A percentile compares a stretch with the other conserved stretches of the same genome.
Evolutionary conservation across 768 basidiomycete genomes (phyloP).

Genomic region (Strobilomyces echinocephalus): DNA sequence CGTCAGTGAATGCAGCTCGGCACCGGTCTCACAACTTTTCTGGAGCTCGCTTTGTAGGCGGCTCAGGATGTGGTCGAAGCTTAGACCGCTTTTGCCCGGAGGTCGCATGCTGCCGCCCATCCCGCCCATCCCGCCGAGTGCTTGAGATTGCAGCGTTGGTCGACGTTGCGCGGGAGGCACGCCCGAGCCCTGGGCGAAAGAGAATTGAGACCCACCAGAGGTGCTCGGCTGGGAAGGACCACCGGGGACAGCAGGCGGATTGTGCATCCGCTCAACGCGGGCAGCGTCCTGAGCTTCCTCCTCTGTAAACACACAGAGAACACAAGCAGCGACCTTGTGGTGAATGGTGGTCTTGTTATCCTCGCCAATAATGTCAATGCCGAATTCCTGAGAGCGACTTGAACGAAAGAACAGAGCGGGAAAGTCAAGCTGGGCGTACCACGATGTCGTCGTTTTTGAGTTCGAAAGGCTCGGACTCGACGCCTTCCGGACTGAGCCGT

Average conservation of each 20-base stretch:
- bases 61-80: conserved; percentile 87
- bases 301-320: conserved; percentile 80
- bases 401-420: no score
- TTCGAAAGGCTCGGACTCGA: conserved; percentile 61
- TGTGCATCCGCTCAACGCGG: conserved; percentile 64
- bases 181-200: conserved; percentile 37
- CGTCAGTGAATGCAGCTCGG: conserved; percentile 74
- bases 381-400: no score
- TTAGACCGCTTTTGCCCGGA: conserved; percentile 80
- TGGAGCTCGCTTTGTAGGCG: conserved; percentile 90
- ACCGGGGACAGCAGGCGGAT: conserved; percentile 26
- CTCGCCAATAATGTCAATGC: conserved; percentile 85
- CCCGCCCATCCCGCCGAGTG: conserved; percentile 67
- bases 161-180: conserved; percentile 45
- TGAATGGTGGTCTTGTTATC: conserved; percentile 98
- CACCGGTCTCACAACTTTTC: conserved; percentile 90
- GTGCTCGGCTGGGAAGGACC: conserved; percentile 35
- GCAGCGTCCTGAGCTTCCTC: conserved; percentile 78
- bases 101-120: conserved; percentile 68
- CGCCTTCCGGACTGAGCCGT: conserved; percentile 80
- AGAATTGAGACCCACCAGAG: conserved; percentile 33
- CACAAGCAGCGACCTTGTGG: conserved; percentile 96
- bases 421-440: no score
- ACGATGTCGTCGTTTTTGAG: no score
- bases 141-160: conserved; percentile 54